Conservation (phyloP, 2,329 filamentous ascomycete genomes). For the Colletotrichum destructivum region DNA sequence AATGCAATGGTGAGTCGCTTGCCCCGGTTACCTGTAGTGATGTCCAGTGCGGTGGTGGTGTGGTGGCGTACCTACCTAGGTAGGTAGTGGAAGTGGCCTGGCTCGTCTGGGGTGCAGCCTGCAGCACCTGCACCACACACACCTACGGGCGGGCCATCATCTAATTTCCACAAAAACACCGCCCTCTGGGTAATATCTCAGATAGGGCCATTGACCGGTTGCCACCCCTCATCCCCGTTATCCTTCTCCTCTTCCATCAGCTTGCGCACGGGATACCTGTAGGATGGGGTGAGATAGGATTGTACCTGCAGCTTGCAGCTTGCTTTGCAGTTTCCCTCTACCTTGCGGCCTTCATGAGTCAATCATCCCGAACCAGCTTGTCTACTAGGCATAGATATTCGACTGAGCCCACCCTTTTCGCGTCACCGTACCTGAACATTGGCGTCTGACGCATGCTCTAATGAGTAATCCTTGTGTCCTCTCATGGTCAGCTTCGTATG, state of each 20-base stretch:
- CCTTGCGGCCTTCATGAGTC: conserved; percentile 1
- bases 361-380: conserved; percentile 4
- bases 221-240: conserved; percentile 9
- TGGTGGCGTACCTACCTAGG: too few relatives aligned
- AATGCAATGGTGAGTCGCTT: conserved; percentile 11
- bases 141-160: background rate
- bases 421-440: background rate
- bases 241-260: conserved; percentile 3
- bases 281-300: conserved; percentile 1
- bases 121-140: background rate
- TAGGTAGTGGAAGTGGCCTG: background rate
- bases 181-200: conserved; percentile 8
- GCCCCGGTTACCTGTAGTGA: conserved; percentile 21
- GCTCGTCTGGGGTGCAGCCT: conserved; percentile 4
- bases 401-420: background rate
- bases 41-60: conserved; percentile 1
- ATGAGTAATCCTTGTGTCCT: background rate
- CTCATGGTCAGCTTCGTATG: background rate
- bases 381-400: conserved; percentile 11
- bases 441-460: background rate
- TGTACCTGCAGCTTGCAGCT: conserved; percentile 11
- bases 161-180: conserved; percentile 40
- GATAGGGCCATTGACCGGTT: conserved; percentile 25
- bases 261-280: background rate
- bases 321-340: conserved; percentile 13